A percentile compares a stretch with the other conserved stretches of the same genome.
These are phyloP conservation scores for Mortierella sp. DNA, from an alignment of 371 early-diverging fungal species.

Conservation along the genomic window DNA sequence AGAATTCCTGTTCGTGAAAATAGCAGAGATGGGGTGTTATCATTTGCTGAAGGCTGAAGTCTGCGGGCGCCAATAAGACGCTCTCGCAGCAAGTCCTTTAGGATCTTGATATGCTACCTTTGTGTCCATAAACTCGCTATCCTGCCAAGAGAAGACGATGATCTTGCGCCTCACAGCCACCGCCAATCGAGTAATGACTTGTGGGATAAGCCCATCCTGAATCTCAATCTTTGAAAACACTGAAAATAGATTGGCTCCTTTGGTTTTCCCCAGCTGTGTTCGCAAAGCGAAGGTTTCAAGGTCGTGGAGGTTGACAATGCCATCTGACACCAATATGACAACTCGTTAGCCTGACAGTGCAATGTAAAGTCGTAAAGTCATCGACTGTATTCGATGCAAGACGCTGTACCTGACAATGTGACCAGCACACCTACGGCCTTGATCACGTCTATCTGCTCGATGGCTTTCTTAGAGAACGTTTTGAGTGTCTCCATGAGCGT, in stretches of 20 bases:
- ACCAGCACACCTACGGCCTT: slow-evolving; percentile 83
- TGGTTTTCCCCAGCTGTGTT: slow-evolving; percentile 76
- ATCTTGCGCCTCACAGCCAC: slow-evolving; percentile 79
- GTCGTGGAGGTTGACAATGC: slow-evolving; percentile 80
- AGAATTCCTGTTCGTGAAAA: slow-evolving; percentile 59
- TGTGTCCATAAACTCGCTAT: slow-evolving; percentile 76
- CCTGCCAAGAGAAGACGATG: slow-evolving; percentile 82
- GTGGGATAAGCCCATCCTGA: slow-evolving; percentile 72
- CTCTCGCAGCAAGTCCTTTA: no score
- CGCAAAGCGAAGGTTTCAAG: slow-evolving; percentile 75
- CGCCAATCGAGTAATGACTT: slow-evolving; percentile 79
- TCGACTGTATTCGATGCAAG: no score
- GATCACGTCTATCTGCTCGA: slow-evolving; percentile 83
- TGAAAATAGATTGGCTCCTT: slow-evolving; percentile 80
- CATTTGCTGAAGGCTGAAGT: no score
- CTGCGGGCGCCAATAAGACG: no score
- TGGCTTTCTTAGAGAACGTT: slow-evolving; percentile 75
- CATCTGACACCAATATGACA: no score
- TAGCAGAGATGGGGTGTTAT: no score
- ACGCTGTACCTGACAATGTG: slow-evolving; percentile 70
- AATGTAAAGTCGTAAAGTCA: neutral
- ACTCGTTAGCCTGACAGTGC: no score
- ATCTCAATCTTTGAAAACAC: slow-evolving; percentile 79
- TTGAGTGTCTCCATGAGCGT: slow-evolving; percentile 75
- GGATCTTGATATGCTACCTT: slow-evolving; percentile 55